These are phyloP conservation scores for Neurospora sp. DNA, from an alignment of 495 filamentous ascomycete species.

Conservation along the genomic window DNA sequence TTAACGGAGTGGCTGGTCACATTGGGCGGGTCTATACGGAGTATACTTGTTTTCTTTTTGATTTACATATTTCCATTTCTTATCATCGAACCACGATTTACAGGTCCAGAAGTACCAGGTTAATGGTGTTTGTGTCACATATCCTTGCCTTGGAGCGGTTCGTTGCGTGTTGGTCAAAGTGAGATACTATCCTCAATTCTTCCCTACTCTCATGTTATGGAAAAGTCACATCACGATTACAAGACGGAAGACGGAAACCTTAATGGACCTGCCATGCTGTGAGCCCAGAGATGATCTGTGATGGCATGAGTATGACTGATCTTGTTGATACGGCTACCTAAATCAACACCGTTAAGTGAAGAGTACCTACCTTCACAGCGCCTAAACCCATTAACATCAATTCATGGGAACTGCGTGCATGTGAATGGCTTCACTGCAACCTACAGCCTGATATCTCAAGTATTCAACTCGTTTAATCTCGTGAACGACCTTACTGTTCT, in stretches of 20 bases:
- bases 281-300: neutral
- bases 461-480: neutral
- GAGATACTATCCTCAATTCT: neutral
- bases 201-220: neutral
- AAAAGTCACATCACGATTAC: neutral
- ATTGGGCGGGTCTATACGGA: conserved; percentile 7
- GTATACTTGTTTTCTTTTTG: conserved; percentile 6
- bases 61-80: neutral
- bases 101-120: neutral
- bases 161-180: neutral
- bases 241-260: neutral
- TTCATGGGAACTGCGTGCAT: neutral
- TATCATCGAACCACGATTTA: neutral
- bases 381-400: neutral
- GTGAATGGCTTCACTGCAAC: neutral
- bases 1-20: conserved; percentile 4
- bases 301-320: neutral
- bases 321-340: neutral
- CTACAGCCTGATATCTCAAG: neutral
- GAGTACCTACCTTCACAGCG: neutral
- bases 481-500: neutral
- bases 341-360: neutral
- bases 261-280: neutral
- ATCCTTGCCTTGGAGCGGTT: neutral
- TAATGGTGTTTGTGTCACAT: neutral